Base-by-base conservation (phyloP, 192 early-diverging fungal genomes). In the Mortierella alpina region DNA sequence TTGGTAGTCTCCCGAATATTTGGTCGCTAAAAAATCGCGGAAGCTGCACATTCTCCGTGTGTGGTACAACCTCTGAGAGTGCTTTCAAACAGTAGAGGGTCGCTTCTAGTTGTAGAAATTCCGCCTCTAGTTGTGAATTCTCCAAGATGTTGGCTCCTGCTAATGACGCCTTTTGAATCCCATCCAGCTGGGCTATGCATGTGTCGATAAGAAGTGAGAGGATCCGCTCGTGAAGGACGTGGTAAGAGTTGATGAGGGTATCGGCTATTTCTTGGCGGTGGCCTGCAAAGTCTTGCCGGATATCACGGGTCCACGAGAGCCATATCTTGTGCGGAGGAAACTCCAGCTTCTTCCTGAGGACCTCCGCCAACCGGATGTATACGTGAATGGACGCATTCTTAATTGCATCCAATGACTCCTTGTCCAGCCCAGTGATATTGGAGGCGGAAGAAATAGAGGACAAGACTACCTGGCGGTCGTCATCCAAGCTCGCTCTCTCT, bases 251-350 rank as follows among this genome's bases (percentile, higher is more conserved):
- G 45, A 92, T 85, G 49, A 94, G 84, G 7, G 91, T 90, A 59
- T 94, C 93, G 9, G 90, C 91, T n/a, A 91, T 84, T 72, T 94
- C 92, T 42, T 92, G 88, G 39, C 92, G 87, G 68, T 90, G 92
- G 44, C 81, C 84, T 20, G 66, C 54, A 68, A 92, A 93, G 54
- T 83, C 84, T 51, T 92, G 91, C 42, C 86, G 84, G 12, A 77
- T 62, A 55, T 90, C 88, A 61, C 88, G 85, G 49, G 86, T 75
- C 72, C 90, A 92, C 13, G 82, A 76, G 17, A 67, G 39, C 87
- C 87, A 94, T 52, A 84, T 82, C 6, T 61, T 68, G 6, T 88
- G 82, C 1, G 82, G 52, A 6, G 93, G 93, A 46, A 84, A 89
- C 48, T 86, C 76, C 45, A 88, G 70, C 63, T 92, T 93, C 56